These are phyloP conservation scores for Mitragyna speciosa DNA, from an alignment of 257 asterid genomes.

Conservation along the genomic window DNA sequence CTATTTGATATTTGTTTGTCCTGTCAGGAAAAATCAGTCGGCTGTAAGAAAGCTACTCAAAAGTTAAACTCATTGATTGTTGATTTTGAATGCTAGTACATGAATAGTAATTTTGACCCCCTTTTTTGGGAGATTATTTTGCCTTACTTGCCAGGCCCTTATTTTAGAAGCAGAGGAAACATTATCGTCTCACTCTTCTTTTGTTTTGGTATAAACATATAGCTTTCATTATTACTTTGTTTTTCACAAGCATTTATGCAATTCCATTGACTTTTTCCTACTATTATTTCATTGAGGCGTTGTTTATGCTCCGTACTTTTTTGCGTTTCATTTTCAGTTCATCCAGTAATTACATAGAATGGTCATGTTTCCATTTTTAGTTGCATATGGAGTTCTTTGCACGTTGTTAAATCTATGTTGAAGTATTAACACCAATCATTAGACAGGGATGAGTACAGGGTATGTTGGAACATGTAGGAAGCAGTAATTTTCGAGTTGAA, in stretches of 20 bases:
- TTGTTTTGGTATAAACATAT: background rate
- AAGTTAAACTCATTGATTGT: background rate
- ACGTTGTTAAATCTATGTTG: too few species aligned
- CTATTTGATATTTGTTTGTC: background rate
- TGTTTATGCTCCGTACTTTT: background rate
- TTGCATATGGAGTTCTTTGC: background rate
- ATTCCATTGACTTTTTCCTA: background rate
- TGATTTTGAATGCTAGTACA: background rate
- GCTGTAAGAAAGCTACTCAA: background rate
- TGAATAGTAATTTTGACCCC: background rate
- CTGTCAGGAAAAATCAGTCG: background rate
- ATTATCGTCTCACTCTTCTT: background rate
- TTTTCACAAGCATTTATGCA: background rate
- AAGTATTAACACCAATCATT: background rate
- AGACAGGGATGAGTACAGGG: constrained; percentile 18
- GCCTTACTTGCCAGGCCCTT: background rate
- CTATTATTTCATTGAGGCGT: background rate
- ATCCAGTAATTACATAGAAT: background rate
- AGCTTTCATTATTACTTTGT: background rate
- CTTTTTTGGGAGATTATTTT: too few species aligned
- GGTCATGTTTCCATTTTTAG: background rate
- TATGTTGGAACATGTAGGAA: constrained; percentile 54
- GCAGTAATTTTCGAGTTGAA: constrained; percentile 75
- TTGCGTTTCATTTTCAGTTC: background rate
- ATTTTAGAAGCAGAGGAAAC: background rate